Evolutionary conservation across 2,329 filamentous ascomycete genomes (phyloP).

Genomic region (Colletotrichum limetticola): DNA sequence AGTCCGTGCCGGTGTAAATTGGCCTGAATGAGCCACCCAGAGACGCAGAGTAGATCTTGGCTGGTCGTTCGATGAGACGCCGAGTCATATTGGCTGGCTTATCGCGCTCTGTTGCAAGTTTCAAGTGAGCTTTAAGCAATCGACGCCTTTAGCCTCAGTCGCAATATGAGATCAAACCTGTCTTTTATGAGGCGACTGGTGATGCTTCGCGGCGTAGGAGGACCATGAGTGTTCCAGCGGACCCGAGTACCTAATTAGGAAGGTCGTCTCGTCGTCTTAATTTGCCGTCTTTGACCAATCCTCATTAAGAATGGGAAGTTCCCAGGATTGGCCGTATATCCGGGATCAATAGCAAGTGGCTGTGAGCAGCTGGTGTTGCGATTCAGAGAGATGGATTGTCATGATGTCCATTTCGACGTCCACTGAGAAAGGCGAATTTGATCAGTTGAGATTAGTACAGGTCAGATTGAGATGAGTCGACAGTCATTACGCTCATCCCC

Average conservation of each 20-base stretch:
- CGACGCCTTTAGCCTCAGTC: too few relatives aligned
- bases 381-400: not conserved
- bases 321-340: not conserved
- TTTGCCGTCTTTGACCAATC: not conserved
- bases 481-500: not conserved
- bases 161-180: too few relatives aligned
- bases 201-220: not conserved
- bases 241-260: not conserved
- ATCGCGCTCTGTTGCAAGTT: not conserved
- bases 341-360: not conserved
- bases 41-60: constrained; percentile 41
- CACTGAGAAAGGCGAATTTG: not conserved
- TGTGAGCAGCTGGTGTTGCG: not conserved
- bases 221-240: not conserved
- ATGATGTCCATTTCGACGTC: not conserved
- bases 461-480: not conserved
- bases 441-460: not conserved
- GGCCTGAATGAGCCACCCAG: constrained; percentile 42
- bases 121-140: too few relatives aligned
- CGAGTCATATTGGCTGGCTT: constrained; percentile 15
- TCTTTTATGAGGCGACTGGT: not conserved
- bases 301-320: not conserved
- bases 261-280: not conserved
- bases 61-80: constrained; percentile 13
- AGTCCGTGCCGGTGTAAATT: not conserved